Percentiles rank a stretch among this genome's conserved stretches.
Evolutionary conservation across 2,329 filamentous ascomycete species (phyloP).

Genomic region (Conoideocrella luteorostrata): DNA sequence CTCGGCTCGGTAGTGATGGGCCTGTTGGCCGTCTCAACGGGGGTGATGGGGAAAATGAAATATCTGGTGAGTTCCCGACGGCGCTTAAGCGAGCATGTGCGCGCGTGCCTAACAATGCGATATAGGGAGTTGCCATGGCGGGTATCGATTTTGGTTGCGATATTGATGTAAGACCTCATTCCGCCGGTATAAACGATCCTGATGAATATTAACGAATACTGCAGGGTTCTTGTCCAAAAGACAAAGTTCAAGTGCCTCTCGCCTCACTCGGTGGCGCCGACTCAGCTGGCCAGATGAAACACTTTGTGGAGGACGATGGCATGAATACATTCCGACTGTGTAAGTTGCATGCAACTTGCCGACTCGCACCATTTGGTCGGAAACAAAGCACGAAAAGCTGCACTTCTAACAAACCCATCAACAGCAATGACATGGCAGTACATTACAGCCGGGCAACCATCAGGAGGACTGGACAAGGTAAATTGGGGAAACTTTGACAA

Average conservation of each 20-base stretch:
- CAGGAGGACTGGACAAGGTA: slow-evolving; percentile 38
- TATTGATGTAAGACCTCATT: slow-evolving; percentile 30
- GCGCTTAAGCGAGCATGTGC: neutral
- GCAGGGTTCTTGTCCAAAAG: slow-evolving; percentile 32
- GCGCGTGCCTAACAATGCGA: neutral
- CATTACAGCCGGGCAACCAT: slow-evolving; percentile 46
- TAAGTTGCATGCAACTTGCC: slow-evolving; percentile 14
- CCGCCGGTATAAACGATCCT: too few species aligned
- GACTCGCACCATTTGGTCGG: neutral
- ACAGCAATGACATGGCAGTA: slow-evolving; percentile 49
- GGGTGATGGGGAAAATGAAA: slow-evolving; percentile 4
- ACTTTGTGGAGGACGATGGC: slow-evolving; percentile 44
- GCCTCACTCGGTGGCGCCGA: slow-evolving; percentile 24
- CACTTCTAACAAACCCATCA: neutral
- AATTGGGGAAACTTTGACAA: slow-evolving; percentile 48
- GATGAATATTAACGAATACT: neutral
- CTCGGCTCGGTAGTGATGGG: neutral
- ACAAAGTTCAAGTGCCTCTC: slow-evolving; percentile 29
- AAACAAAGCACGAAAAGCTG: neutral
- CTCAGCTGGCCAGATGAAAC: slow-evolving; percentile 48
- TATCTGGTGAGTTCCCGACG: slow-evolving; percentile 11
- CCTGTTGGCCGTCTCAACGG: neutral
- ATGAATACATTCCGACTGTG: slow-evolving; percentile 51
- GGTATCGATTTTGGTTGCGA: slow-evolving; percentile 43
- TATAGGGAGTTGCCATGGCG: slow-evolving; percentile 36